Percentiles rank a stretch among this genome's conserved stretches.
Evolutionary conservation across 2,329 filamentous ascomycete genomes (phyloP).

Genomic region (Cladophialophora psammophila): DNA sequence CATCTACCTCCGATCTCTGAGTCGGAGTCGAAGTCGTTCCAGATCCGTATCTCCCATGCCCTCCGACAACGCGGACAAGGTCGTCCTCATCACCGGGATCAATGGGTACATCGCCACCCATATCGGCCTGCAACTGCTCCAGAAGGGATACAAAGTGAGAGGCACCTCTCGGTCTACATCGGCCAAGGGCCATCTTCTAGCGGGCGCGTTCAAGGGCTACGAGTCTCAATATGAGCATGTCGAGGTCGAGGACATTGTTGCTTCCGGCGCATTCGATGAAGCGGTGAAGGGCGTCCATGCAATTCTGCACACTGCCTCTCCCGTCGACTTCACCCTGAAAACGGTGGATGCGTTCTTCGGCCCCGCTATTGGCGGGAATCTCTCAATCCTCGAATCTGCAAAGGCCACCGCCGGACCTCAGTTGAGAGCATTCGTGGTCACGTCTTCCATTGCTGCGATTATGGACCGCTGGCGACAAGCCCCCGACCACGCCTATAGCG

Average conservation of each 20-base stretch:
- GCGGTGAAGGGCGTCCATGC: slow-evolving; percentile 46
- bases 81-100: slow-evolving; percentile 50
- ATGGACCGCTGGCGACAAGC: slow-evolving; percentile 36
- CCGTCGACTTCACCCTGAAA: slow-evolving; percentile 36
- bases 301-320: slow-evolving; percentile 39
- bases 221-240: slow-evolving; percentile 44
- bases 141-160: slow-evolving; percentile 50
- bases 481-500: slow-evolving; percentile 42
- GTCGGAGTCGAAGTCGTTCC: slow-evolving; percentile 27
- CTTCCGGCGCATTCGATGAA: slow-evolving; percentile 47
- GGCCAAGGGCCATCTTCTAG: slow-evolving; percentile 35
- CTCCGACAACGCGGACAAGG: slow-evolving; percentile 27
- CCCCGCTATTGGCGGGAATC: slow-evolving; percentile 39
- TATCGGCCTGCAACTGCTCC: slow-evolving; percentile 49
- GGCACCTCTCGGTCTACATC: slow-evolving; percentile 47
- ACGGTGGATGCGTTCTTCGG: slow-evolving; percentile 39
- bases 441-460: slow-evolving; percentile 40
- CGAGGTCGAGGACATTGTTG: slow-evolving; percentile 48
- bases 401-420: slow-evolving; percentile 30
- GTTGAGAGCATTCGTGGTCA: slow-evolving; percentile 38
- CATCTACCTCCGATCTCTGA: slow-evolving; percentile 31
- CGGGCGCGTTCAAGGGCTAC: slow-evolving; percentile 44
- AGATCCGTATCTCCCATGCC: slow-evolving; percentile 26
- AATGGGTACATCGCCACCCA: slow-evolving; percentile 52
- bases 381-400: slow-evolving; percentile 37